Percentiles rank a stretch among this genome's conserved stretches.
Conservation (phyloP, 2,329 filamentous ascomycete species). For the Curvularia sp. region DNA sequence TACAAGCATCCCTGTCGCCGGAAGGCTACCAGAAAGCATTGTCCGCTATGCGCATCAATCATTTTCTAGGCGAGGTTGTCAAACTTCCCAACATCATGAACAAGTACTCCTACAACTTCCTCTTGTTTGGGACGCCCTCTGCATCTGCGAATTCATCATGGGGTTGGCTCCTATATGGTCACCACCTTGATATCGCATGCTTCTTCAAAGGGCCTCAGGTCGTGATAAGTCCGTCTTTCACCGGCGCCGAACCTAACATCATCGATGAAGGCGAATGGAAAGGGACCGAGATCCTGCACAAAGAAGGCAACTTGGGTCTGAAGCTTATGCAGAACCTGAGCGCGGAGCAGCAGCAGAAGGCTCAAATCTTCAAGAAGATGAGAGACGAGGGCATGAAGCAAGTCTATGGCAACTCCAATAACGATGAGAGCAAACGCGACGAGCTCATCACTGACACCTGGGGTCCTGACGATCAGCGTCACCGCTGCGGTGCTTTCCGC, state of each 20-base stretch:
- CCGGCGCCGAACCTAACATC: conserved; percentile 78
- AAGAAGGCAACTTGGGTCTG: conserved; percentile 70
- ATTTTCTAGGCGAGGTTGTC: conserved; percentile 74
- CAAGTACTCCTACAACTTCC: conserved; percentile 78
- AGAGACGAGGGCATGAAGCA: conserved; percentile 70
- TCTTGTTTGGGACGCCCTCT: conserved; percentile 70
- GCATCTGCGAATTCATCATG: conserved; percentile 61
- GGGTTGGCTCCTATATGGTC: conserved; percentile 79
- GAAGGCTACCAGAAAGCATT: conserved; percentile 76
- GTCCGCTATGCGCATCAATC: conserved; percentile 75
- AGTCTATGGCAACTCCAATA: conserved; percentile 39
- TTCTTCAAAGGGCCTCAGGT: conserved; percentile 72
- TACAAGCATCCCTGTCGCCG: conserved; percentile 67
- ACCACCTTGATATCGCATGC: conserved; percentile 76
- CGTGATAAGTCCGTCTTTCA: conserved; percentile 76
- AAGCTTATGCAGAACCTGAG: conserved; percentile 71
- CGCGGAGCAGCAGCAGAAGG: conserved; percentile 54
- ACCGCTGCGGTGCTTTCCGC: conserved; percentile 77
- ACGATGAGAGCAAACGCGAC: conserved; percentile 40
- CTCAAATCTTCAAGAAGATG: conserved; percentile 66
- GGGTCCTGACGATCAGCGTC: conserved; percentile 82
- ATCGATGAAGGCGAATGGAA: conserved; percentile 69
- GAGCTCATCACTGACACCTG: conserved; percentile 64
- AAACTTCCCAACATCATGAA: conserved; percentile 70
- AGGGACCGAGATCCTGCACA: conserved; percentile 70